Base-by-base conservation (phyloP, 192 early-diverging fungal species). In the Pilaira anomala region DNA sequence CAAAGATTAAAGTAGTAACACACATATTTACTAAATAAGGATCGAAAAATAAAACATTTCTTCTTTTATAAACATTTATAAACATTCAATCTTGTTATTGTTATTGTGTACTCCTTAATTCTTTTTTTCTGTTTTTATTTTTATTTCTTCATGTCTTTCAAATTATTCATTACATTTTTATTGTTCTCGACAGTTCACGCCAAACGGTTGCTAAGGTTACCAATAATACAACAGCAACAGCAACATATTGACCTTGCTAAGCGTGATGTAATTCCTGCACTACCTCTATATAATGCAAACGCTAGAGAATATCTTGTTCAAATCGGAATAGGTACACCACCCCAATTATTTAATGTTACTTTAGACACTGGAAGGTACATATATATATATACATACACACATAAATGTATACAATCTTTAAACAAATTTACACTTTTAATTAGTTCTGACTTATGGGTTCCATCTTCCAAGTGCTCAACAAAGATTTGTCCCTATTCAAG, bases 261-360 rank as follows among this genome's bases (percentile, higher is more conserved):
- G 29, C 53, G 53, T 30, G 53, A 55, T 55, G 45, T 48, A 12
- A 19, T 46, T 48, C 28, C 46, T 28, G 33, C 39, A 1, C 7
- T 49, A 19, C 33, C 51, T 40, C 25, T 69, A 21, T 63, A 56
- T 22, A 69, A 69, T 57, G 60, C 51, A 22, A 55, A 56, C 3
- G 67, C 60, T n/a, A 46, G 67, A 50, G 67, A 69, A 53, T 69
- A 69, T 41, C 19, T 63, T 3, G 62, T 69, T 26, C n/a, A 95
- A 50, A 85, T 97, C 69, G 76, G 75, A 30, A 48, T 95, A 48
- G 94, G 92, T 14, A 93, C 91, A 19, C 96, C 96, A 28, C 80
- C 87, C 19, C 95, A 98, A 78, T 85, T 73, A 13, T 98, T 98
- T 81, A 88, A 84, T 57, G 90, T 95, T 29, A 87, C 93, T 48